Evolutionary conservation across 148 eudicot species (phyloP).

Genomic region (Selenicereus undatus): DNA sequence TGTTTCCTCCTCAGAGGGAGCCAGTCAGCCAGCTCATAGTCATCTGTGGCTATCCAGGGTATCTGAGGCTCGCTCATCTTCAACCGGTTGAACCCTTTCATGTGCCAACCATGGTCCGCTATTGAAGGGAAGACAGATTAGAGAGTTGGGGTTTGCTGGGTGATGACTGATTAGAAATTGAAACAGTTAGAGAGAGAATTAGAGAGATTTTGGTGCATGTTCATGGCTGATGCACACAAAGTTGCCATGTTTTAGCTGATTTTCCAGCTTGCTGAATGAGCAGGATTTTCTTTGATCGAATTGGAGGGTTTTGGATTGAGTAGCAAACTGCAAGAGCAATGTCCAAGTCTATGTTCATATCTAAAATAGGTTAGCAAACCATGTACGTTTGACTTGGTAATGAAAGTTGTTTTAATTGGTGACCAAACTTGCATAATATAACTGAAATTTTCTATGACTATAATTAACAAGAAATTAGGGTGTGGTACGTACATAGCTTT

Average conservation of each 20-base stretch:
- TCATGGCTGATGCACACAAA: conserved; percentile 26
- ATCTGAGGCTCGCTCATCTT: conserved; percentile 57
- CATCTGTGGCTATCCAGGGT: conserved; percentile 23
- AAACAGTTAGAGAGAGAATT: conserved; percentile 24
- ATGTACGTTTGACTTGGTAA: no score
- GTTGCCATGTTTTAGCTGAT: conserved; percentile 22
- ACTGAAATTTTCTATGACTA: no score
- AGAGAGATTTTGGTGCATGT: conserved; percentile 18
- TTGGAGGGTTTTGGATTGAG: no score
- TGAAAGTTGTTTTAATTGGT: no score
- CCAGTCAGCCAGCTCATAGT: conserved; percentile 17
- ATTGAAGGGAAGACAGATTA: conserved; percentile 38
- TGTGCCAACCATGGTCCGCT: conserved; percentile 84
- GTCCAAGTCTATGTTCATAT: no score
- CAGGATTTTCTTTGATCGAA: no score
- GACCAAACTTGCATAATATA: no score
- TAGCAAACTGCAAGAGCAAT: no score
- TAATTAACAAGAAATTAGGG: no score
- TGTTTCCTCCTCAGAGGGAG: conserved; percentile 30
- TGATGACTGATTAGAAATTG: conserved; percentile 8
- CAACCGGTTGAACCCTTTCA: conserved; percentile 65
- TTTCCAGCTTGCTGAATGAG: background rate
- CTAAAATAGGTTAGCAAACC: no score
- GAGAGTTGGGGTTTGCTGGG: conserved; percentile 30
- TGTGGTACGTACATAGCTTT: no score